Base-by-base conservation (phyloP, 371 early-diverging fungal genomes). In the Saksenaea oblongispora region DNA sequence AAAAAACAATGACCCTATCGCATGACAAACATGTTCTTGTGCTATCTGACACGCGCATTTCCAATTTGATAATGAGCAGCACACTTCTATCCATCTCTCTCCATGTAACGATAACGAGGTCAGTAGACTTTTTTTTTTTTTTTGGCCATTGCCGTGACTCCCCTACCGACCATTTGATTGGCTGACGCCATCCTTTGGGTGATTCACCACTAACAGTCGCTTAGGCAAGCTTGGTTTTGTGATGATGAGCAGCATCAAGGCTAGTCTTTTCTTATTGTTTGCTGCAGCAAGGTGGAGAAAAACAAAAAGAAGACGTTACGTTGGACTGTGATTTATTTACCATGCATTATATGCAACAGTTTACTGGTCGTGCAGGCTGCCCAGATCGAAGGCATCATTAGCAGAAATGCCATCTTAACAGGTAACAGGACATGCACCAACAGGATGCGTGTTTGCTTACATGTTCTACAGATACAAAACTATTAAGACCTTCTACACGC, bases 401-500 rank as follows among this genome's bases (percentile, higher is more conserved):
- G 22, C 10, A 61, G 41, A n/a, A 69, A 69, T 39, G 56, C 56
- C 53, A 58, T 69, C 22, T 58, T 69, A 9, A 34, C 69, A 36
- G 64, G 69, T 69, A 64, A 56, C 31, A 22, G 10, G 10, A 34
- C 11, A 41, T 34, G 15, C 24, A n/a, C 42, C 34, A 22, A 34
- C 35, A 36, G 10, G 9, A 28, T 27, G 26, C 37, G 9, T 11
- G 34, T 22, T n/a, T 13, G 18, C 59, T 11, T 22, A 42, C 18
- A 9, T 57, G 2, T 57, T 56, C 17, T 15, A 15, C 34, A 70
- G 70, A 70, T 34, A 8, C 60, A 8, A 34, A 37, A 22, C 9
- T 7, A 58, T 27, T 70, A 31, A 24, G 61, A 34, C 66, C 74
- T 26, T 53, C 70, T 2, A 71, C 74, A 14, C 54, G 62, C 35